Conservation (phyloP, 129 eudicot genomes). For the Flaveria sonorensis region DNA sequence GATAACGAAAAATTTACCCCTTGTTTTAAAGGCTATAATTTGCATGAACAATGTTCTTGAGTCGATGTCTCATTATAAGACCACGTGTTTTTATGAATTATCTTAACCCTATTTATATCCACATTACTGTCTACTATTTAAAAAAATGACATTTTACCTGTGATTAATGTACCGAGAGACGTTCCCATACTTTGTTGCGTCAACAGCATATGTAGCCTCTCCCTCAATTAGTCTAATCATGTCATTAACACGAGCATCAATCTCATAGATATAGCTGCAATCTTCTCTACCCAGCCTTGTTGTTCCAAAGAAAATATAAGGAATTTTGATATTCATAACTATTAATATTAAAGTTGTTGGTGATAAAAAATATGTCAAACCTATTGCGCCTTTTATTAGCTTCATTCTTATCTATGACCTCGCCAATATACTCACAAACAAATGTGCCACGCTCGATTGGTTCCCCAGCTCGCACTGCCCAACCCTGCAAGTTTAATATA, state of each 20-base stretch:
- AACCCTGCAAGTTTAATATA: constrained; percentile 63
- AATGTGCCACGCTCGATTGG: constrained; percentile 75
- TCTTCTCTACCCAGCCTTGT: constrained; percentile 62
- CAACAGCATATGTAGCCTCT: constrained; percentile 70
- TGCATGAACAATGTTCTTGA: too few species aligned
- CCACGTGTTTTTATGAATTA: neutral
- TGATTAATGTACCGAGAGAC: constrained; percentile 92
- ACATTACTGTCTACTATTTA: neutral
- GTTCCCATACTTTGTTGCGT: constrained; percentile 82
- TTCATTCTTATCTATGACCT: constrained; percentile 81
- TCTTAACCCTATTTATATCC: neutral
- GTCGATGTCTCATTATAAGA: neutral
- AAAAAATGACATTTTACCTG: constrained; percentile 51
- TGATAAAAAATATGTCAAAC: constrained; percentile 39
- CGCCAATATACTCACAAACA: constrained; percentile 90
- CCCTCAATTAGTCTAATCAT: constrained; percentile 77
- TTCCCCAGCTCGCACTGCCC: constrained; percentile 95
- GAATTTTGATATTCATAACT: neutral
- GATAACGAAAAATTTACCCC: neutral
- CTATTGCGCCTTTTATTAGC: constrained; percentile 80
- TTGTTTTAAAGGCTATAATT: neutral
- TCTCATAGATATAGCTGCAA: constrained; percentile 64
- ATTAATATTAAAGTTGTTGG: neutral
- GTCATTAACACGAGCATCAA: constrained; percentile 70
- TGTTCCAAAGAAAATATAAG: neutral